Evolutionary conservation across 2,329 filamentous ascomycete species (phyloP).

Genomic region (Phyllosticta paracitricarpa): DNA sequence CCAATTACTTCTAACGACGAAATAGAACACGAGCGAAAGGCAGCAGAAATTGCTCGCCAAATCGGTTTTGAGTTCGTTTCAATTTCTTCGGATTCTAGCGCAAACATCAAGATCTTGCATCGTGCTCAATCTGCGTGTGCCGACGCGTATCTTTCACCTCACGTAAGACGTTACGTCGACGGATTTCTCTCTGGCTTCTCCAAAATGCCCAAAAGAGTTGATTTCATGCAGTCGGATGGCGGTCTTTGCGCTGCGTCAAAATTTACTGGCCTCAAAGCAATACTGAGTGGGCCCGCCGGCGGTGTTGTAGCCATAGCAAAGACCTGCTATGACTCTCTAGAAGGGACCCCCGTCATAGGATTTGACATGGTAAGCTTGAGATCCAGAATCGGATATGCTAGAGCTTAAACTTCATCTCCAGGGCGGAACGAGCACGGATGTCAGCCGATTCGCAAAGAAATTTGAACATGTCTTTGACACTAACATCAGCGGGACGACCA

Average conservation of each 20-base stretch:
- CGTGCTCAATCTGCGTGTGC: constrained; percentile 18
- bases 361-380: constrained; percentile 15
- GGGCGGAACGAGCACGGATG: constrained; percentile 24
- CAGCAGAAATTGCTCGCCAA: constrained; percentile 19
- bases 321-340: constrained; percentile 21
- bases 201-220: constrained; percentile 18
- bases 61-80: constrained; percentile 22
- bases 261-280: constrained; percentile 22
- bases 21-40: constrained; percentile 18
- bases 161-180: constrained; percentile 17
- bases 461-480: constrained; percentile 24
- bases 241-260: constrained; percentile 18
- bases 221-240: constrained; percentile 28
- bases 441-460: constrained; percentile 22
- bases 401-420: background rate
- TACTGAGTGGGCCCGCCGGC: constrained; percentile 26
- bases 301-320: constrained; percentile 25
- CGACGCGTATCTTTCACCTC: constrained; percentile 21
- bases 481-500: constrained; percentile 21
- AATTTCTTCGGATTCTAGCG: constrained; percentile 16
- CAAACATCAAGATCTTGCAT: constrained; percentile 19
- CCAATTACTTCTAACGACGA: background rate
- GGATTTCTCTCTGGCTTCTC: constrained; percentile 19
- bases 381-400: constrained; percentile 5
- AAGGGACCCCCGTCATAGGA: constrained; percentile 20